Evolutionary conservation across 352 stramenopile species (phyloP), one percentile per base, ranked within the genome.

Genomic region (Globisporangium iwayamae): DNA sequence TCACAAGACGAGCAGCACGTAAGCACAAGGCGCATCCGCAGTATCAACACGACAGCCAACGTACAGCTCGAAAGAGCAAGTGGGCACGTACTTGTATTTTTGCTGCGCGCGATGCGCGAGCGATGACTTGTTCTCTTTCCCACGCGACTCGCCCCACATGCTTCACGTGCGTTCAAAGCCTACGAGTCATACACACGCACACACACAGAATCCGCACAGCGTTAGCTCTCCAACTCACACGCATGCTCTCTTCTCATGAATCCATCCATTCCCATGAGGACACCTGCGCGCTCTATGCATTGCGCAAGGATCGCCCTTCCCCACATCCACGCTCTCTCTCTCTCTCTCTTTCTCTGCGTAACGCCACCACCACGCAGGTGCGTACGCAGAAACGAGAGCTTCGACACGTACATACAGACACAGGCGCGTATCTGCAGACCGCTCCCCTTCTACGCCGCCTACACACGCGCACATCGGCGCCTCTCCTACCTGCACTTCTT

Each of bases 61-160:
- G 20, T 10, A 10, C 43, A 20, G n/a, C 11, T 18, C 11, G 18
- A 48, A 46, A 45, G 13, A 20, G 36, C 50, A 6, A n/a, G 11
- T 25, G 25, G 48, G 47, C n/a, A 81, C 84, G 51, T 65, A 93
- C 84, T 94, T 94, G 78, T 89, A 94, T 68, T 94, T 94, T 67
- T 92, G 85, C 74, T 94, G 85, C 34, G 85, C 85, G 56, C 85
- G 85, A 69, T 94, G 85, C 67, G 81, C 87, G 60, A 94, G 75
- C 73, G 85, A 94, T 52, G 83, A 89, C 75, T 92, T 94, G 76
- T 91, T 94, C 72, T 91, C 82, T 69, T 94, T 92, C 9, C 73
- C 69, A 53, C 78, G 74, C 65, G 75, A 66, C 54, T 88, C 79
- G 28, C 76, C 78, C 62, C 81, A 90, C 83, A 93, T 64, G 34